A percentile compares a stretch with the other conserved stretches of the same genome.
These are phyloP conservation scores for Fusarium denticulatum DNA, from an alignment of 2,329 filamentous ascomycete genomes.

Conservation along the genomic window DNA sequence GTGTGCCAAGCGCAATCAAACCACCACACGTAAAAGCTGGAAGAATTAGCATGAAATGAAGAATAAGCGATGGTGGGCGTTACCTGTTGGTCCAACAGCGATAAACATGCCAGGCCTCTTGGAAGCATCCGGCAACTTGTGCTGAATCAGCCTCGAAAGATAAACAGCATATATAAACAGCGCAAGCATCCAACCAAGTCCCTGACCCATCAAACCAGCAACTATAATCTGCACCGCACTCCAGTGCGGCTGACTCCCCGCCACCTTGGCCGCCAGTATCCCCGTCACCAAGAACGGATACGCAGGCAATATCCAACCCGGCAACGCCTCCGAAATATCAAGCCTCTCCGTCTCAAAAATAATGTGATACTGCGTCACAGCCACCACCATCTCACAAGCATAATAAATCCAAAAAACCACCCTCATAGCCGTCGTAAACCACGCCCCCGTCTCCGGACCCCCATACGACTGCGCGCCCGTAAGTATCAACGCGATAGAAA, in stretches of 20 bases:
- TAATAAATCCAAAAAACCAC: constrained; percentile 19
- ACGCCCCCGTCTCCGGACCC: neutral
- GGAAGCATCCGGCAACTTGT: neutral
- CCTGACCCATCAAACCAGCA: constrained; percentile 17
- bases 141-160: constrained; percentile 16
- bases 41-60: neutral
- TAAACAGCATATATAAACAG: constrained; percentile 23
- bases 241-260: constrained; percentile 8
- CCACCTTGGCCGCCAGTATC: constrained; percentile 8
- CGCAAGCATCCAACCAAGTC: constrained; percentile 21
- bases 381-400: constrained; percentile 22
- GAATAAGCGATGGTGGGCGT: no score
- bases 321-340: constrained; percentile 6
- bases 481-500: constrained; percentile 7
- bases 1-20: neutral
- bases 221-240: constrained; percentile 17
- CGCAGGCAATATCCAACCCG: constrained; percentile 11
- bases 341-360: constrained; percentile 15
- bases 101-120: constrained; percentile 16
- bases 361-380: constrained; percentile 6
- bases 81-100: constrained; percentile 19
- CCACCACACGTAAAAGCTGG: constrained; percentile 7
- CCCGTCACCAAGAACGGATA: constrained; percentile 24
- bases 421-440: constrained; percentile 5
- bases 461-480: constrained; percentile 21